Conservation (phyloP, 129 eudicot species). For the Daucus carota region DH1_v3.0 NC_030383.2:57807501-57808000, state of each 20-base stretch:
- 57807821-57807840: slow-evolving; percentile 80
- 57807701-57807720: slow-evolving; percentile 97
- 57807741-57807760: slow-evolving; percentile 76
- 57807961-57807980: neutral
- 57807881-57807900: slow-evolving; percentile 10
- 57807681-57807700: slow-evolving; percentile 86
- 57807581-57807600: slow-evolving; percentile 85
- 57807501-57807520: slow-evolving; percentile 87
- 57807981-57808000: neutral
- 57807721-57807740: slow-evolving; percentile 97
- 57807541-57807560: slow-evolving; percentile 98
- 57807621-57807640: slow-evolving; percentile 79
- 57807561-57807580: slow-evolving; percentile 94
- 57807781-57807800: slow-evolving; percentile 90
- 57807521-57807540: slow-evolving; percentile 94
- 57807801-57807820: slow-evolving; percentile 81
- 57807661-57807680: slow-evolving; percentile 86
- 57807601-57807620: slow-evolving; percentile 94
- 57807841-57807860: slow-evolving; percentile 91
- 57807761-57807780: slow-evolving; percentile 68
- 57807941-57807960: neutral
- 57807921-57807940: neutral
- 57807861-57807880: slow-evolving; percentile 87
- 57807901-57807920: neutral
- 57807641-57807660: slow-evolving; percentile 81